Conservation (phyloP, 805 yeast genomes). For the Lachancea waltii region DNA sequence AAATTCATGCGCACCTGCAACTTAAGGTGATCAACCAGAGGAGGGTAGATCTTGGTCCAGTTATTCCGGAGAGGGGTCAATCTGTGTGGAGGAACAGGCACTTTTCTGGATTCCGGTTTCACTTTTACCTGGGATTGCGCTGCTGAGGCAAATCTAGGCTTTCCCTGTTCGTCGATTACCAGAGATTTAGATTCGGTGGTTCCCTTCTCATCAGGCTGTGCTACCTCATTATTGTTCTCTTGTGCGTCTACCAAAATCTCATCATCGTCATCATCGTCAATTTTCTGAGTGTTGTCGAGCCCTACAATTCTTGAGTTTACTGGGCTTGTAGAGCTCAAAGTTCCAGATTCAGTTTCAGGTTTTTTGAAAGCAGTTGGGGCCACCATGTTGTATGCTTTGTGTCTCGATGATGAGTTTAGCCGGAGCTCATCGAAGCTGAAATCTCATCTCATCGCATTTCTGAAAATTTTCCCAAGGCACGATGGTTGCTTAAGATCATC, state of each 20-base stretch:
- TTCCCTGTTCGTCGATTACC: conserved; percentile 69
- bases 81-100: conserved; percentile 94
- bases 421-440: conserved; percentile 7
- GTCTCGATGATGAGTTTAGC: not conserved
- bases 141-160: conserved; percentile 77
- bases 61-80: conserved; percentile 85
- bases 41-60: conserved; percentile 95
- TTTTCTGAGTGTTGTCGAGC: conserved; percentile 21
- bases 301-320: conserved; percentile 29
- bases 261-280: conserved; percentile 35
- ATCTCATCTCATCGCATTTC: conserved; percentile 16
- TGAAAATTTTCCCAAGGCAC: conserved; percentile 11
- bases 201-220: conserved; percentile 6
- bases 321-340: conserved; percentile 1
- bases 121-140: conserved; percentile 54
- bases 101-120: conserved; percentile 79
- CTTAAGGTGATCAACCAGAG: conserved; percentile 89
- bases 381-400: conserved; percentile 32
- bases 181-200: conserved; percentile 27
- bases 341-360: conserved; percentile 5
- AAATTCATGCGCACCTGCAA: conserved; percentile 94
- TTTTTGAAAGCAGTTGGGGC: conserved; percentile 41
- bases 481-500: not conserved
- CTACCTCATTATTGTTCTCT: conserved; percentile 15
- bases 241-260: conserved; percentile 36